Percentiles rank a stretch among this genome's conserved stretches.
Evolutionary conservation across 2,329 filamentous ascomycete species (phyloP).

Genomic region (Clarireedia sp.): DNA sequence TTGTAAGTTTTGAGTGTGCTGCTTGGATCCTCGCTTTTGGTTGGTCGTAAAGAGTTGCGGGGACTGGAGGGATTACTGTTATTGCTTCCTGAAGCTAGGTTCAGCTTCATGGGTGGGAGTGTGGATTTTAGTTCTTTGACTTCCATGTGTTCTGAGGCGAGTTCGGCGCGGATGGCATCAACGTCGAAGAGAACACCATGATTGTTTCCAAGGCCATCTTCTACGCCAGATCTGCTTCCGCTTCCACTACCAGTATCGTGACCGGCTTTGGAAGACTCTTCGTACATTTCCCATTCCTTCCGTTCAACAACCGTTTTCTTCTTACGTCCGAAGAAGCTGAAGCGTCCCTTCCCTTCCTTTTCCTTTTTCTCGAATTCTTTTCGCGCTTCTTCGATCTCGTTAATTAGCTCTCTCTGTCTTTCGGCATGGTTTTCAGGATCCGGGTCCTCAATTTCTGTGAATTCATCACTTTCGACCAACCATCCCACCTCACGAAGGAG

Average conservation of each 20-base stretch:
- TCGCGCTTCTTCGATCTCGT: conserved; percentile 90
- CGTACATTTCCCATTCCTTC: conserved; percentile 91
- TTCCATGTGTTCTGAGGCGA: conserved; percentile 49
- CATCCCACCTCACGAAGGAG: conserved; percentile 83
- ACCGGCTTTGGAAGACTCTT: conserved; percentile 53
- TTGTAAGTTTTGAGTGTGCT: conserved; percentile 23
- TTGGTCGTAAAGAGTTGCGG: conserved; percentile 33
- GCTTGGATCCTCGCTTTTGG: conserved; percentile 39
- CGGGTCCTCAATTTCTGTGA: conserved; percentile 92
- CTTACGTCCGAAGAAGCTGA: conserved; percentile 74
- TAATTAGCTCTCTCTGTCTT: conserved; percentile 86
- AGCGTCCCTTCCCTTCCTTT: conserved; percentile 47
- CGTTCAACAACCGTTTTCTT: conserved; percentile 65
- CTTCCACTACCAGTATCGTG: neutral
- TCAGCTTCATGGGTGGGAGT: conserved; percentile 80
- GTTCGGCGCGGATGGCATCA: conserved; percentile 81
- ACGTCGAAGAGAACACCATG: conserved; percentile 76
- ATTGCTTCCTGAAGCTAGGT: conserved; percentile 32
- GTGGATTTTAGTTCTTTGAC: conserved; percentile 82
- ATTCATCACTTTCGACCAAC: conserved; percentile 87
- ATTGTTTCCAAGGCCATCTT: conserved; percentile 29
- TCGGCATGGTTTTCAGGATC: conserved; percentile 88
- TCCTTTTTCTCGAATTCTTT: conserved; percentile 77
- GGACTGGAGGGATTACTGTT: conserved; percentile 11
- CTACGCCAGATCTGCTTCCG: conserved; percentile 4